phyloP scores from a whole-genome alignment of 1,139 yeast species.

The Lodderomyces metapsilosis region DNA sequence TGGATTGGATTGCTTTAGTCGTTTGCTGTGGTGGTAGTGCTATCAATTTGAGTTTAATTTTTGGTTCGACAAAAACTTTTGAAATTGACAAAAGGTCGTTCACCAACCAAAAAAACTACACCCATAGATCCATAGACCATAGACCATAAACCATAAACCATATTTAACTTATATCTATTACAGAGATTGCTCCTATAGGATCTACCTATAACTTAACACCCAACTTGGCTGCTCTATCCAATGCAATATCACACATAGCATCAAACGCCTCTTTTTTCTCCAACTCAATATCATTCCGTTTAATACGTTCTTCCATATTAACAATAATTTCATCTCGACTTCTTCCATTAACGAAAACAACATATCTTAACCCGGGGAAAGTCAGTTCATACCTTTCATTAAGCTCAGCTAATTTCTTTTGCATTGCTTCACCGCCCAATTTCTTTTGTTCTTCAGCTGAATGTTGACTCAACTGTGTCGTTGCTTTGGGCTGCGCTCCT shows the following conservation, averaged over 20 bases:
- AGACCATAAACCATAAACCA: no score
- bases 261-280: slow-evolving; percentile 71
- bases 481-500: slow-evolving; percentile 60
- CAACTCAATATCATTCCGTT: slow-evolving; percentile 43
- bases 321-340: slow-evolving; percentile 62
- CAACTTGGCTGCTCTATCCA: slow-evolving; percentile 65
- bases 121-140: no score
- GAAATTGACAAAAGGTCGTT: no score
- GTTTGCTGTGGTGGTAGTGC: no score
- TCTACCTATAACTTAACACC: slow-evolving; percentile 14
- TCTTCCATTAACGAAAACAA: slow-evolving; percentile 89
- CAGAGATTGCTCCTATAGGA: background rate
- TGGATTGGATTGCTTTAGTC: background rate
- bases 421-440: slow-evolving; percentile 33
- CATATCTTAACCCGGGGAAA: slow-evolving; percentile 84
- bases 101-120: no score
- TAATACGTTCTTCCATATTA: slow-evolving; percentile 63
- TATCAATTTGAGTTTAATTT: no score
- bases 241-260: slow-evolving; percentile 89
- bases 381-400: slow-evolving; percentile 63
- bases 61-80: background rate
- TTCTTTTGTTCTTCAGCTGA: slow-evolving; percentile 72
- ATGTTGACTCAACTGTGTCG: slow-evolving; percentile 53
- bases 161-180: background rate
- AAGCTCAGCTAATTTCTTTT: slow-evolving; percentile 42